A percentile compares a stretch with the other conserved stretches of the same genome.
Evolutionary conservation across 345 rosid species (phyloP).

Genomic region (Lumnitzera littorea): DNA sequence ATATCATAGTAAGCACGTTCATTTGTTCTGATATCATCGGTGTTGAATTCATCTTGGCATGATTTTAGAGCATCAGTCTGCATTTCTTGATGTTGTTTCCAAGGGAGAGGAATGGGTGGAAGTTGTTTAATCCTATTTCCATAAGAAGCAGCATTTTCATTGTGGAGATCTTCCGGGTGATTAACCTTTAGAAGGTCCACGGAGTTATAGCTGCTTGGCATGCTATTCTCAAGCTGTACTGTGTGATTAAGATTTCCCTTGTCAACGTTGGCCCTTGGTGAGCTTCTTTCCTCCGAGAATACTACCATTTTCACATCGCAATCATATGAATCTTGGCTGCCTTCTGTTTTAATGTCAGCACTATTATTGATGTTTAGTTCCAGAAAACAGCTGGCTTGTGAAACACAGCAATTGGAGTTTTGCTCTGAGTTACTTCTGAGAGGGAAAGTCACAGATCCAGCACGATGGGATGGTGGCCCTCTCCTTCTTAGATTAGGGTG

Average conservation of each 20-base stretch:
- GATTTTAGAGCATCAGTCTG: slow-evolving; percentile 12
- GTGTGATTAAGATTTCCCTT: slow-evolving; percentile 11
- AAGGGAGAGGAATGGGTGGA: slow-evolving; percentile 25
- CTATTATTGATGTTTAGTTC: slow-evolving; percentile 24
- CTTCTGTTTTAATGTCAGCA: slow-evolving; percentile 44
- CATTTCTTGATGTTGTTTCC: slow-evolving; percentile 14
- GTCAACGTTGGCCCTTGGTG: slow-evolving; percentile 5
- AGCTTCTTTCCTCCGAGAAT: slow-evolving; percentile 21
- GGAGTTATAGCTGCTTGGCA: slow-evolving; percentile 9
- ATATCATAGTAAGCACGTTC: slow-evolving; percentile 7
- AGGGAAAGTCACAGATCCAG: slow-evolving; percentile 52
- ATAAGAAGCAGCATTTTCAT: slow-evolving; percentile 12
- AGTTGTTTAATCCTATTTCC: slow-evolving; percentile 25
- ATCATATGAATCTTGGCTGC: slow-evolving; percentile 52
- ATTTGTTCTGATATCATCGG: slow-evolving; percentile 8
- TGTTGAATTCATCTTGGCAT: slow-evolving; percentile 1
- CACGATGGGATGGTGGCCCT: slow-evolving; percentile 33
- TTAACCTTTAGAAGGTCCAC: slow-evolving; percentile 30
- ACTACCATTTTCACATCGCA: slow-evolving; percentile 35
- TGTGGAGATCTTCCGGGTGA: slow-evolving; percentile 39
- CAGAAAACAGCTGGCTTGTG: slow-evolving; percentile 42
- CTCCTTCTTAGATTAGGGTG: slow-evolving; percentile 21
- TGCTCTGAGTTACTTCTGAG: slow-evolving; percentile 31
- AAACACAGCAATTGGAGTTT: slow-evolving; percentile 38
- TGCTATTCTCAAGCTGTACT: slow-evolving; percentile 10